Evolutionary conservation across 768 basidiomycete species (phyloP), one percentile per base, ranked within the genome.

Genomic region (Termitomyces sp.): DNA sequence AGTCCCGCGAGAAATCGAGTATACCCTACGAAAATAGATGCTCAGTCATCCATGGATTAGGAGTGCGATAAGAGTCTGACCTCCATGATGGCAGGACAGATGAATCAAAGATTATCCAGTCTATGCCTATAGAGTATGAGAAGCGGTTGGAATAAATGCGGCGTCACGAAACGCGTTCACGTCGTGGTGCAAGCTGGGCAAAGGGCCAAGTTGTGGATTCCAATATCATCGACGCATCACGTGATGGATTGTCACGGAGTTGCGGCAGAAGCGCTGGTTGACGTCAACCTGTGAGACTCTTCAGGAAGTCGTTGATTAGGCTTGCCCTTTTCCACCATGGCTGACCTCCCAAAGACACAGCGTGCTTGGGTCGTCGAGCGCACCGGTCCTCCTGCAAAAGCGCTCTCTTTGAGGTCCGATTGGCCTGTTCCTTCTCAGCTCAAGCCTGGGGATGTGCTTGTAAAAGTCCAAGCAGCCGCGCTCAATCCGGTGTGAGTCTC

Each of bases 1-100:
- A 92, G 69, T 96, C 94, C 68, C 83, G 85, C 66, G 88, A 88
- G 80, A 95, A 94, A 82, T 97, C 94, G 71, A 97, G 89, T 67
- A 97, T 82, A 73, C 80, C 85, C 95, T 97, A 63, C 46, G 61
- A 57, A 58, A 23, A 53, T 30, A 56, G 28, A 52, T 55, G 64
- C 61, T 66, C 60, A 63, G 58, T 71, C 58, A 71, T 67, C n/a
- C 67, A 50, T 26, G 38, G 56, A 40, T 49, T 51, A 53, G 63
- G 40, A 62, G 49, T 58, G 30, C 47, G 23, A 61, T 59, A 54
- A n/a, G 41, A 30, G 33, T 69, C 72, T 26, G 54, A 78, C 82
- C 78, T 83, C 82, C 82, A 83, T 83, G 67, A 66, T 74, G 63
- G 67, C 67, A 68, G 60, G 52, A 59, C 55, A 48, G 62, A 60